Evolutionary conservation across 441 rosid genomes (phyloP).

Genomic region (Adansonia madagascariensis): DNA sequence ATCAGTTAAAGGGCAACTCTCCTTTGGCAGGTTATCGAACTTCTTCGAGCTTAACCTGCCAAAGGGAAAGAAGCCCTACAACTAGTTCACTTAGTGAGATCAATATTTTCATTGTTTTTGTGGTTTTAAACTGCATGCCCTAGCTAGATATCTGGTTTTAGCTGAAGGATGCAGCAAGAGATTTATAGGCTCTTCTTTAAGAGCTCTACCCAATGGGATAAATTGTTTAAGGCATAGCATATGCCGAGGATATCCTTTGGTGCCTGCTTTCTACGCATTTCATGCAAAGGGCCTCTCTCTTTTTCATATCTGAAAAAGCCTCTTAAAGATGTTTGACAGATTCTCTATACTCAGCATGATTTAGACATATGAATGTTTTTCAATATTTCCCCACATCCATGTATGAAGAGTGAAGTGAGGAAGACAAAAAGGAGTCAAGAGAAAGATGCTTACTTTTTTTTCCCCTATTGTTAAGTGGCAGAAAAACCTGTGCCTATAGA

Average conservation of each 20-base stretch:
- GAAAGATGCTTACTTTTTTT: constrained; percentile 35
- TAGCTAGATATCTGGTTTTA: background rate
- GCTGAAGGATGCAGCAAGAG: background rate
- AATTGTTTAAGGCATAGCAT: constrained; percentile 32
- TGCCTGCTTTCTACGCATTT: constrained; percentile 41
- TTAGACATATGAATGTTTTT: constrained; percentile 11
- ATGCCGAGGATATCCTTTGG: constrained; percentile 45
- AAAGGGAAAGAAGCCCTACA: constrained; percentile 64
- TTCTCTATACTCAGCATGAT: constrained; percentile 32
- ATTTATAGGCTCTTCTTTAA: constrained; percentile 21
- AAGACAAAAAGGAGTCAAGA: constrained; percentile 4
- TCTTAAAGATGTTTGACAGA: constrained; percentile 19
- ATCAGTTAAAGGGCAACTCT: constrained; percentile 87
- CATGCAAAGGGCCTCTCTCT: constrained; percentile 18
- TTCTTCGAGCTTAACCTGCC: constrained; percentile 44
- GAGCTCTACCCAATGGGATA: constrained; percentile 11
- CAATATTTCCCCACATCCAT: background rate
- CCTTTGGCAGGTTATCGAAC: constrained; percentile 65
- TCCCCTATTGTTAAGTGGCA: constrained; percentile 20
- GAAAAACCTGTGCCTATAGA: constrained; percentile 20
- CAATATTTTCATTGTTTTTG: constrained; percentile 1
- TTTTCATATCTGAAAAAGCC: constrained; percentile 28
- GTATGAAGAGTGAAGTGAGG: constrained; percentile 12
- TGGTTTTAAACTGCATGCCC: background rate
- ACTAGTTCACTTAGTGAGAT: constrained; percentile 54